Percentiles rank a stretch among this genome's conserved stretches.
These are phyloP conservation scores for Eucalyptus camaldulensis DNA, from an alignment of 345 rosid species.

Conservation along the genomic window DNA sequence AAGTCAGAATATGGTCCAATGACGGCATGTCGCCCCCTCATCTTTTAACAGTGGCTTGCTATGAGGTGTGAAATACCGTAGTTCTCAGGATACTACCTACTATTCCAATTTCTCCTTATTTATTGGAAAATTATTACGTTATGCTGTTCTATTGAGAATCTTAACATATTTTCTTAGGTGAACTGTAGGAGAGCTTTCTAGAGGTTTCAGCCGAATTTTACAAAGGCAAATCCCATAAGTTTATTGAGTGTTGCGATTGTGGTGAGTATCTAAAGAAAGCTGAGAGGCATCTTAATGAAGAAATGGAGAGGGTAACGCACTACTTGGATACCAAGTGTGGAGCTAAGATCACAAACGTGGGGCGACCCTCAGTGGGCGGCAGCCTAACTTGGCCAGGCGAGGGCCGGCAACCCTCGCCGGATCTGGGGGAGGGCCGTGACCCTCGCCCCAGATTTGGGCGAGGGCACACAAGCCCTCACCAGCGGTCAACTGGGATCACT, in stretches of 20 bases:
- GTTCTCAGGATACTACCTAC: not conserved
- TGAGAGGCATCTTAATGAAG: too few relatives aligned
- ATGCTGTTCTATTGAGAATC: not conserved
- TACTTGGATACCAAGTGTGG: too few relatives aligned
- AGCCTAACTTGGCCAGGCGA: rapidly evolving
- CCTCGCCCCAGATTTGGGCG: too few relatives aligned
- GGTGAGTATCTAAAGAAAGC: too few relatives aligned
- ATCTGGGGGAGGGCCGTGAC: too few relatives aligned
- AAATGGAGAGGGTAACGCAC: too few relatives aligned
- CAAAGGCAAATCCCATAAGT: too few relatives aligned
- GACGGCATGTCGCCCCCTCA: conserved; percentile 21
- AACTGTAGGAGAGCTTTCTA: conserved; percentile 65
- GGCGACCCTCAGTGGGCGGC: rapidly evolving
- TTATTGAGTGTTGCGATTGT: too few relatives aligned
- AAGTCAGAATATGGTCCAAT: too few relatives aligned
- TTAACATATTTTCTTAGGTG: conserved; percentile 33
- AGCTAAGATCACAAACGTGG: not conserved
- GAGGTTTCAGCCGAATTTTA: too few relatives aligned
- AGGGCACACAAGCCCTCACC: rapidly evolving
- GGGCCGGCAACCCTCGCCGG: rapidly evolving
- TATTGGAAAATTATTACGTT: not conserved
- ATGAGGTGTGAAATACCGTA: conserved; percentile 38
- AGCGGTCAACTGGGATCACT: rapidly evolving
- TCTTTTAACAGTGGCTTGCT: conserved; percentile 75
- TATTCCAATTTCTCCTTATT: not conserved